A percentile compares a stretch with the other conserved stretches of the same genome.
Conservation (phyloP, 2,329 filamentous ascomycete species). For the Pseudogymnoascus sp. region DNA sequence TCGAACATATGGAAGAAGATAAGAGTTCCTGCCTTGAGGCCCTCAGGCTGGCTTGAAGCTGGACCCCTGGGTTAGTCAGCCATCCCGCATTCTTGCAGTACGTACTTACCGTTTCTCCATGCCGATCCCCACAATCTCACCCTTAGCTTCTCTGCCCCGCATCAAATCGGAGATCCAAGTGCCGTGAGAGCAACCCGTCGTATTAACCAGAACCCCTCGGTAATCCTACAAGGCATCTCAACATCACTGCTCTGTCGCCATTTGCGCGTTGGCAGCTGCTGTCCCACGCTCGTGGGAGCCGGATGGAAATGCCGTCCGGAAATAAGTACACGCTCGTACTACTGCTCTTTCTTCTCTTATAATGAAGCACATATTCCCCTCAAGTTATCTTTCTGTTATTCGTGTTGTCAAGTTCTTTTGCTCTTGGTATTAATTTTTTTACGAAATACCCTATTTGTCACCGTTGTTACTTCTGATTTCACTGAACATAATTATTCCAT, state of each 20-base stretch:
- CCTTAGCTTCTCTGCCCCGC: neutral
- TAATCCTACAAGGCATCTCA: slow-evolving; percentile 5
- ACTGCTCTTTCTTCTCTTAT: neutral
- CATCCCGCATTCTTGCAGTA: neutral
- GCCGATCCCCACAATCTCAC: slow-evolving; percentile 5
- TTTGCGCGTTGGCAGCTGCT: neutral
- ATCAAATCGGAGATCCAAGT: neutral
- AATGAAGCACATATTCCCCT: neutral
- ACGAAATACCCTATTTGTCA: neutral
- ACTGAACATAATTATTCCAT: neutral
- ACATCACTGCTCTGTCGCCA: neutral
- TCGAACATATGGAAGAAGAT: neutral
- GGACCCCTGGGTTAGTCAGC: slow-evolving; percentile 2
- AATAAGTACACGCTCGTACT: neutral
- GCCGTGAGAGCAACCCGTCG: neutral
- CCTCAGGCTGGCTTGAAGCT: neutral
- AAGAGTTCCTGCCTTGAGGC: neutral
- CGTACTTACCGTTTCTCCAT: neutral
- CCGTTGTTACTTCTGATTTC: neutral
- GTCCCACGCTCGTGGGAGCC: neutral
- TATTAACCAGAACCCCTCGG: neutral
- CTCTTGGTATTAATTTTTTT: neutral
- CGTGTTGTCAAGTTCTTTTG: neutral
- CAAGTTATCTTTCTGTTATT: neutral
- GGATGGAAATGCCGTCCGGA: neutral